Percentiles rank a stretch among this genome's conserved stretches.
phyloP scores from a whole-genome alignment of 805 yeast species.

The Candida tibetensis region DNA sequence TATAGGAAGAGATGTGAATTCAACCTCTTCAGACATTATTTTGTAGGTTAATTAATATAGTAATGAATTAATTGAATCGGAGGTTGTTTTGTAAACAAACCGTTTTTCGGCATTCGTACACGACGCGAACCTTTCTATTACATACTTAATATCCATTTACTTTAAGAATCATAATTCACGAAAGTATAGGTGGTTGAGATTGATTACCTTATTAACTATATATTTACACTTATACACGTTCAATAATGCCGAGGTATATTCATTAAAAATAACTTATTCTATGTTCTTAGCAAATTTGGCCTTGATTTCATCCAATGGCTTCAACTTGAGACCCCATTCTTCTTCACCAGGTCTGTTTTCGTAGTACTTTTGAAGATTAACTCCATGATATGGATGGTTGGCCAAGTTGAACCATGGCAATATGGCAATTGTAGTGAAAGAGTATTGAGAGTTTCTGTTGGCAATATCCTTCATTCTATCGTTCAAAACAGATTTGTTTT shows the following conservation, averaged over 20 bases:
- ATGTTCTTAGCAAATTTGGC: slow-evolving; percentile 27
- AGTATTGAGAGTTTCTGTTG: slow-evolving; percentile 72
- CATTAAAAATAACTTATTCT: slow-evolving; percentile 18
- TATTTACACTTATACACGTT: too few relatives aligned
- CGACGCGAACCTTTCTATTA: too few relatives aligned
- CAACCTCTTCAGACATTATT: slow-evolving; percentile 47
- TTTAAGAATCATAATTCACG: too few relatives aligned
- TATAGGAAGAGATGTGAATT: slow-evolving; percentile 60
- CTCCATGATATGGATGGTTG: slow-evolving; percentile 79
- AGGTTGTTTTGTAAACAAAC: slow-evolving; percentile 12
- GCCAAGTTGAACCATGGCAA: slow-evolving; percentile 84
- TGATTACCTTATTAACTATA: too few relatives aligned
- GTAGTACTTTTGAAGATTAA: slow-evolving; percentile 46
- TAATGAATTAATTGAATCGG: background rate
- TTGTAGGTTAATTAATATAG: too few relatives aligned
- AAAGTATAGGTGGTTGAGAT: too few relatives aligned
- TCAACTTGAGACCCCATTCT: slow-evolving; percentile 52
- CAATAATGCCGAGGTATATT: too few relatives aligned
- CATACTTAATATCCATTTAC: too few relatives aligned
- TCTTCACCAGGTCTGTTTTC: slow-evolving; percentile 59
- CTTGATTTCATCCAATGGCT: slow-evolving; percentile 50
- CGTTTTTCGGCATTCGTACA: too few relatives aligned
- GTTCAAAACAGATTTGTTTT: slow-evolving; percentile 50
- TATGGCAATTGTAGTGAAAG: slow-evolving; percentile 56
- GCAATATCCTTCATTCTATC: slow-evolving; percentile 73